Percentiles rank a stretch among this genome's conserved stretches.
phyloP scores from a whole-genome alignment of 192 early-diverging fungal genomes.

The Chytriomyces sp. region DNA sequence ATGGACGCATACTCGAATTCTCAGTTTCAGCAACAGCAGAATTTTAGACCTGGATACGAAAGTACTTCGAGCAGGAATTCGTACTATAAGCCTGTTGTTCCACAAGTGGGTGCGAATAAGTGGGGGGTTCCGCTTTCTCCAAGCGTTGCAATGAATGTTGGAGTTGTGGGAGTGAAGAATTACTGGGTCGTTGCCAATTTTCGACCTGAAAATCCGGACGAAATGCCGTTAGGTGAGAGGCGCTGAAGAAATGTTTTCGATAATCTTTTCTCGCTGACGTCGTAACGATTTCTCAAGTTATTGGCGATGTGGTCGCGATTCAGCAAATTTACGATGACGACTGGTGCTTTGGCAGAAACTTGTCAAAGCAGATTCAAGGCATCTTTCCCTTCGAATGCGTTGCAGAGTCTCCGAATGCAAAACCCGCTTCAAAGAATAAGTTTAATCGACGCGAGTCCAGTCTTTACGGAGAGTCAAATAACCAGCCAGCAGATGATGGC shows the following conservation, averaged over 20 bases:
- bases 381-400: slow-evolving; percentile 12
- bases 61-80: not conserved
- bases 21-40: not conserved
- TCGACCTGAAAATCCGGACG: slow-evolving; percentile 9
- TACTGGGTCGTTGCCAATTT: not conserved
- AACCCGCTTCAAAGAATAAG: not conserved
- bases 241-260: not conserved
- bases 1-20: not conserved
- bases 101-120: not conserved
- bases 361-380: not conserved
- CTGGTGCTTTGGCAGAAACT: slow-evolving; percentile 23
- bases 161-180: not conserved
- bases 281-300: not conserved
- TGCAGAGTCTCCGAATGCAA: not conserved
- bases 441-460: slow-evolving; percentile 30
- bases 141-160: not conserved
- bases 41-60: too few species aligned
- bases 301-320: slow-evolving; percentile 21
- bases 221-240: not conserved
- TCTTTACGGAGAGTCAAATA: slow-evolving; percentile 11
- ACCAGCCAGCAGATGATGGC: not conserved
- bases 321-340: slow-evolving; percentile 13
- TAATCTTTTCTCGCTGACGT: not conserved
- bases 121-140: not conserved
- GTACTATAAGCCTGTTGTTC: not conserved